Base-by-base conservation (phyloP, 108 stramenopile genomes). In the Cafeteria roenbergensis region DNA sequence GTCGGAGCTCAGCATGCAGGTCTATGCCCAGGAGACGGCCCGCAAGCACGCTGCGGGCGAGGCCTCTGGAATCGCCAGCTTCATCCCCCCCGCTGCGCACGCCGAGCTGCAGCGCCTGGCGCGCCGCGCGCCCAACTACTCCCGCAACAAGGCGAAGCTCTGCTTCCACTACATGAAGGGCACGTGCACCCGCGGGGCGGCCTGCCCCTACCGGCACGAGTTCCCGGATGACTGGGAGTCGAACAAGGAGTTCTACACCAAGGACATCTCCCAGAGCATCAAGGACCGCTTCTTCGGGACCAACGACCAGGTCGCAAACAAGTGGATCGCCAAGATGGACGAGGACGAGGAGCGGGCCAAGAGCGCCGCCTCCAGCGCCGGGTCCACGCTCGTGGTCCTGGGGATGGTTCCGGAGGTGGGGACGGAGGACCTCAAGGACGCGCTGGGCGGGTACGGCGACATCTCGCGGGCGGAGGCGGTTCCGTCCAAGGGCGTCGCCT, bases 141-240 rank as follows among this genome's bases (percentile, higher is more conserved):
- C 90, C 76, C 81, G 92, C 59, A 96, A 96, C 64, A 73, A 91
- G 65, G 86, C 92, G 50, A 93, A 96, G 65, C 80, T 94, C 57
- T 96, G 95, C 74, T 84, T 81, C 57, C 94, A 94, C 76, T 96
- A 86, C 81, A 90, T 90, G 34, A 78, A 78, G 65, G 95, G 95
- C 25, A 90, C 91, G 78, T 96, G 95, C 70, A 88, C 88, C 73
- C 85, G 95, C 21, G 95, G 91, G 20, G 76, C 82, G 32, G 77
- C 75, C 27, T 96, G 95, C 78, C 95, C 95, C 0, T 96, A 93
- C 75, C 89, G 93, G n/a, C 93, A 95, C 73, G 93, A 92, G 77
- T 84, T 91, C 88, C 91, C 91, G 12, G 42, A 6, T 6, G 42
- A 48, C 42, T 48, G 17, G 12, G 6, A 17, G 42, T 6, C 6